Evolutionary conservation across 768 basidiomycete species (phyloP), one percentile per base, ranked within the genome.

Genomic region (Pholiota molesta): DNA sequence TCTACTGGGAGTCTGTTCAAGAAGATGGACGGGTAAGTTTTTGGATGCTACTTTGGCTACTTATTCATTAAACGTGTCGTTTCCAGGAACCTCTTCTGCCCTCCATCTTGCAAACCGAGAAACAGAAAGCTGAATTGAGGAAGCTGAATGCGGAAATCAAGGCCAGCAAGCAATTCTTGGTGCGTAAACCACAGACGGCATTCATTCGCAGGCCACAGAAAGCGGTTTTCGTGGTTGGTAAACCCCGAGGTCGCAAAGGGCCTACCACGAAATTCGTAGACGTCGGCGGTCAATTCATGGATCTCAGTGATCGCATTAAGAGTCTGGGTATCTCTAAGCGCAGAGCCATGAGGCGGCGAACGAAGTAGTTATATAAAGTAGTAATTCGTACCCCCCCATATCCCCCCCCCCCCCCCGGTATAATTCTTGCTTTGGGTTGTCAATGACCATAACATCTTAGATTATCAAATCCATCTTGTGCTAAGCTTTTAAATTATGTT

Each of bases 1-100:
- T 86, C 47, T 94, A 90, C 72, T 94, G 91, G 90, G 92, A 94
- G 71, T 85, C 88, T 31, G 83, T 90, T 40, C 80, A 81, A 10
- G 92, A 94, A 67, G 86, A 79, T 62, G 80, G 87, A 61, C 74
- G 83, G 74, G 92, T 92, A 69, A 44, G 74, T 69, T 39, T 47
- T 14, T 33, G 11, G 39, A 74, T 42, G 11, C 31, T 65, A 51
- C 40, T 35, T 42, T 29, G 3, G 45, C 11, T 21, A 45, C 19
- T 58, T 33, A 57, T 57, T 49, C 21, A 63, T 29, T 37, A 14
- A 37, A 13, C 11, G 35, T 13, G 60, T 51, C 6, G 49, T 40
- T 23, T 55, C 52, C 2, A 93, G 92, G 83, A 87, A 70, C 85
- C 88, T 9, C 72, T 90, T 45, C 79, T 92, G 39, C 84, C 88